phyloP scores from a whole-genome alignment of 108 stramenopile genomes.

The Cyclotella kingstonii region DNA sequence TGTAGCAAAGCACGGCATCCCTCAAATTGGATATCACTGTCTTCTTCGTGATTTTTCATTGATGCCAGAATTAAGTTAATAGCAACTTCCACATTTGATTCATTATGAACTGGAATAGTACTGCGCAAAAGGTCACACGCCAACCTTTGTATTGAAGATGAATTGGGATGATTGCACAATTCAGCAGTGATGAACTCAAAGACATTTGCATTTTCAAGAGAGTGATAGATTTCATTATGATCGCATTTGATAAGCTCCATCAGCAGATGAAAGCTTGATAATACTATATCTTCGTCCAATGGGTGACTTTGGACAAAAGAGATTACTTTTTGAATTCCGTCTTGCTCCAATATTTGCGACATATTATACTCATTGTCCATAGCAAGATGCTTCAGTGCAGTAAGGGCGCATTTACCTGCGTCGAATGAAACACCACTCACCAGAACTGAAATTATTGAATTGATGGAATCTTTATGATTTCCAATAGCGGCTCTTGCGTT shows the following conservation, averaged over 20 bases:
- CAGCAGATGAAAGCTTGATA: conserved; percentile 18
- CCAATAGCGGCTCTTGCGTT: conserved; percentile 17
- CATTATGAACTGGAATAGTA: conserved; percentile 11
- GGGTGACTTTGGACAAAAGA: conserved; percentile 11
- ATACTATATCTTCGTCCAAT: conserved; percentile 13
- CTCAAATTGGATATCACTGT: conserved; percentile 20
- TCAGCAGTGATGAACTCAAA: conserved; percentile 27
- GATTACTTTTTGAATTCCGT: conserved; percentile 16
- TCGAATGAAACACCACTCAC: neutral
- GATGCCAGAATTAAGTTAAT: conserved; percentile 16
- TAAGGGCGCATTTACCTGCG: conserved; percentile 13
- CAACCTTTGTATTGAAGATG: conserved; percentile 10
- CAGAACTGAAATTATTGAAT: conserved; percentile 18
- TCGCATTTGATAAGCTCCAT: conserved; percentile 19
- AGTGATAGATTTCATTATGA: conserved; percentile 1
- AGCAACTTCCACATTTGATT: conserved; percentile 20
- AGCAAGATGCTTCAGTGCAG: conserved; percentile 28
- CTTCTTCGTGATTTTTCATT: conserved; percentile 25
- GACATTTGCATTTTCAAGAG: conserved; percentile 10
- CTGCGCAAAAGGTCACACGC: conserved; percentile 24
- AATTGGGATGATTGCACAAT: conserved; percentile 15
- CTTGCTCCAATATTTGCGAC: conserved; percentile 3
- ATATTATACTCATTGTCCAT: conserved; percentile 14
- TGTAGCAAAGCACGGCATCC: conserved; percentile 34
- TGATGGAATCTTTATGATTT: conserved; percentile 14